phyloP scores from a whole-genome alignment of 2,329 filamentous ascomycete species.

The Aspergillaceae sp. region DNA sequence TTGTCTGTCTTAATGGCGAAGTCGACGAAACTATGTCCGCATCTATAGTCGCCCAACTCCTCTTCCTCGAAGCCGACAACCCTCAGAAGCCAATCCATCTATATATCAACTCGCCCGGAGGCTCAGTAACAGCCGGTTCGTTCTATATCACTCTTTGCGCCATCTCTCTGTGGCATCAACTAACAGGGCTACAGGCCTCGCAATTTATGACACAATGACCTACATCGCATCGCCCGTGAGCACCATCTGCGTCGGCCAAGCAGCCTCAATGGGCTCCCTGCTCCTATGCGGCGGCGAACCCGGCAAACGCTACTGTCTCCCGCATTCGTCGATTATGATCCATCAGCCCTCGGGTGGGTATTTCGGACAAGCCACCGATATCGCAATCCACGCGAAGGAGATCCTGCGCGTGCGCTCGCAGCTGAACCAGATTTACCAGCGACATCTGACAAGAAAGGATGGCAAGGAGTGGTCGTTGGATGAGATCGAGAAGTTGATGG shows the following conservation, averaged over 20 bases:
- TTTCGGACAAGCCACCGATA: slow-evolving; percentile 63
- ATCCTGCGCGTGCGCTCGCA: slow-evolving; percentile 79
- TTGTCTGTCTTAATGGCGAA: slow-evolving; percentile 84
- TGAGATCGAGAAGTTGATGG: slow-evolving; percentile 91
- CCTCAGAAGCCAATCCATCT: slow-evolving; percentile 91
- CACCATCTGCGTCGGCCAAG: slow-evolving; percentile 90
- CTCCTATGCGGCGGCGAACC: slow-evolving; percentile 77
- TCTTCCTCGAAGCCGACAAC: slow-evolving; percentile 96
- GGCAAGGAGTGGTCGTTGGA: slow-evolving; percentile 60
- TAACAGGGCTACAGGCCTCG: slow-evolving; percentile 38
- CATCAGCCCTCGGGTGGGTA: slow-evolving; percentile 83
- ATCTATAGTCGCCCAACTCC: slow-evolving; percentile 88
- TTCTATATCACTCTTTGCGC: background rate
- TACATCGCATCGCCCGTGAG: slow-evolving; percentile 91
- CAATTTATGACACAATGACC: slow-evolving; percentile 98
- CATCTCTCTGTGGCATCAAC: background rate
- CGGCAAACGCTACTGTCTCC: slow-evolving; percentile 78
- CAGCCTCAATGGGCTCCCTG: slow-evolving; percentile 88
- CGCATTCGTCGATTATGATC: slow-evolving; percentile 94
- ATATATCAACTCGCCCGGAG: slow-evolving; percentile 96
- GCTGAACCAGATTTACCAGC: slow-evolving; percentile 81
- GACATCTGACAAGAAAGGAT: slow-evolving; percentile 60
- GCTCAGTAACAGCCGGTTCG: slow-evolving; percentile 72
- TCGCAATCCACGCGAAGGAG: slow-evolving; percentile 94
- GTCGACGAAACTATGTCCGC: slow-evolving; percentile 87